Conservation (phyloP, 768 basidiomycete genomes). For the Agaricus blazei region DNA sequence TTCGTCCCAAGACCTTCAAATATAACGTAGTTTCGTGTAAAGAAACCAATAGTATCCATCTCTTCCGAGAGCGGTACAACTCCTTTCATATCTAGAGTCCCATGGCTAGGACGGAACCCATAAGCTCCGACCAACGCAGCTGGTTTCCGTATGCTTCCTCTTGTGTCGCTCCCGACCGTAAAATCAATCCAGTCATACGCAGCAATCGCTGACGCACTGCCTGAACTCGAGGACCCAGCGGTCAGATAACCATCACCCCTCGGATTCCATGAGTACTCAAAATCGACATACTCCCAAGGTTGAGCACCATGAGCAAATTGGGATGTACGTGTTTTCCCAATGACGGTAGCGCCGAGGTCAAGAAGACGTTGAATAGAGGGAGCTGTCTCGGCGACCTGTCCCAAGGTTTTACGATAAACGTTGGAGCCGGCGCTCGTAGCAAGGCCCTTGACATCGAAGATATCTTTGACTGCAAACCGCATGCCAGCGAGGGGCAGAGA, state of each 20-base stretch:
- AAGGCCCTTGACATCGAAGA: slow-evolving; percentile 28
- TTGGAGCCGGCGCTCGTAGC: slow-evolving; percentile 30
- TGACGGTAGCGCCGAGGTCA: slow-evolving; percentile 41
- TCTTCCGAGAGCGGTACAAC: slow-evolving; percentile 32
- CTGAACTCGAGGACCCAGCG: slow-evolving; percentile 32
- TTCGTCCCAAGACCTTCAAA: slow-evolving; percentile 22
- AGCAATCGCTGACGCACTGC: slow-evolving; percentile 34
- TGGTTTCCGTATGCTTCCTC: slow-evolving; percentile 35
- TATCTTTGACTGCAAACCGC: slow-evolving; percentile 46
- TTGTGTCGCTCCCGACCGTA: slow-evolving; percentile 33
- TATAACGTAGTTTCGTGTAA: slow-evolving; percentile 26
- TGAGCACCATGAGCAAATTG: slow-evolving; percentile 46
- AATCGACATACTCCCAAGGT: slow-evolving; percentile 33
- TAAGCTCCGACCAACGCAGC: slow-evolving; percentile 32
- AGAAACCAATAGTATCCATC: slow-evolving; percentile 35
- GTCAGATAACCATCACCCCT: slow-evolving; percentile 32
- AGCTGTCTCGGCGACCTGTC: slow-evolving; percentile 28
- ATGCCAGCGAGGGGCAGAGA: slow-evolving; percentile 34
- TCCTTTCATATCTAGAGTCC: slow-evolving; percentile 26
- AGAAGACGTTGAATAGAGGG: slow-evolving; percentile 40
- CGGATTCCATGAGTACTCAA: slow-evolving; percentile 33
- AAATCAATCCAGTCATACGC: slow-evolving; percentile 35
- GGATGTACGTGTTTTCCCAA: slow-evolving; percentile 51
- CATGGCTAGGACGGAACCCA: slow-evolving; percentile 30
- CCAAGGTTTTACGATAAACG: slow-evolving; percentile 28